A percentile compares a stretch with the other conserved stretches of the same genome.
These are phyloP conservation scores for Trametes cinnabarina DNA, from an alignment of 768 basidiomycete species.

Conservation along the genomic window DNA sequence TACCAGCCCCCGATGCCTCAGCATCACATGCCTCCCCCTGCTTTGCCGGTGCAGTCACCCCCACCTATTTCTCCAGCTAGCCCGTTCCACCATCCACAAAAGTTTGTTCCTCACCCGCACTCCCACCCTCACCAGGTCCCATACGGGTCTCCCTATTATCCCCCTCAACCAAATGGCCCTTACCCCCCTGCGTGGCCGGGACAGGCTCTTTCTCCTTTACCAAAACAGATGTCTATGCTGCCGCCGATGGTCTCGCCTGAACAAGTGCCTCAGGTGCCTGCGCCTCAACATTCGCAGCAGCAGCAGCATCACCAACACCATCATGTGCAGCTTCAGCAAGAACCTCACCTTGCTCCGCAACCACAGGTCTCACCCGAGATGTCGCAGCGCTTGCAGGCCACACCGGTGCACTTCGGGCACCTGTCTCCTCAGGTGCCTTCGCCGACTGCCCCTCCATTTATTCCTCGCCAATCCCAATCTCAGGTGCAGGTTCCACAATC, in stretches of 20 bases:
- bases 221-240: slow-evolving; percentile 58
- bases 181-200: slow-evolving; percentile 46
- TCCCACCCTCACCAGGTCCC: slow-evolving; percentile 21
- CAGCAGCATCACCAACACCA: slow-evolving; percentile 5
- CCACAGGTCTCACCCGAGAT: slow-evolving; percentile 6
- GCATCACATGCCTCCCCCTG: slow-evolving; percentile 26
- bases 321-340: slow-evolving; percentile 1
- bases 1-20: slow-evolving; percentile 36
- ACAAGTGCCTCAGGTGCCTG: slow-evolving; percentile 5
- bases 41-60: slow-evolving; percentile 21
- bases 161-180: slow-evolving; percentile 28
- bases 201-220: slow-evolving; percentile 55
- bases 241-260: slow-evolving; percentile 15
- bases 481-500: background rate
- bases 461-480: background rate
- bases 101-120: slow-evolving; percentile 30
- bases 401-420: background rate
- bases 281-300: slow-evolving; percentile 9
- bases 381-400: background rate
- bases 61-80: slow-evolving; percentile 29
- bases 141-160: slow-evolving; percentile 30
- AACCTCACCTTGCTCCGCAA: background rate
- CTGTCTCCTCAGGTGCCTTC: background rate
- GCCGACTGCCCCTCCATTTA: background rate
- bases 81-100: slow-evolving; percentile 32